Evolutionary conservation across 1,284 basidiomycete species (phyloP), one percentile per base, ranked within the genome.

Genomic region (Coniophora puteana): DNA sequence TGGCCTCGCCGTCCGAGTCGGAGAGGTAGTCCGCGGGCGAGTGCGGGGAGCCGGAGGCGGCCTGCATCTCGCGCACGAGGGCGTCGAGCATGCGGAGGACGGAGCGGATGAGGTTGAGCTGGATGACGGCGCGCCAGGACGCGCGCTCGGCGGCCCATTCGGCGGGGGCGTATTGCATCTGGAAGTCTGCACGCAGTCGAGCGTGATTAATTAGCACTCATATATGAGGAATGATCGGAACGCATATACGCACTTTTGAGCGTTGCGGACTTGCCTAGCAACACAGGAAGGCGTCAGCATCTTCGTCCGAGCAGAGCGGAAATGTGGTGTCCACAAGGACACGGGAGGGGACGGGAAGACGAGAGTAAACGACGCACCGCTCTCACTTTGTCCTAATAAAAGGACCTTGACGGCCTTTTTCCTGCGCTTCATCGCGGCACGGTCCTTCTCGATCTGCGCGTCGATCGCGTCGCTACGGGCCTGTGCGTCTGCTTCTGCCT

Each of bases 61-160:
- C 59, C 3, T 65, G 53, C 69, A 83, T 76, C 51, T 81, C 80
- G 21, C 69, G 68, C n/a, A 61, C 50, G 42, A 86, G 63, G 32
- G 71, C 58, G 37, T 82, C 71, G 13, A 84, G 65, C 36, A 87
- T 74, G 32, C 61, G 58, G 50, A 78, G 74, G 53, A 85, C 71
- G 48, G 80, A 83, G 45, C 83, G 77, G 43, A 86, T 71, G 57
- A 89, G 74, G 57, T 89, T 82, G 57, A 89, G 74, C 53, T 82
- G 80, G 49, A 89, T 80, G 48, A 89, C 81, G 7, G 74, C 66
- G 14, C 82, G 76, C 87, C 87, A 89, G 23, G 82, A 75, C 4
- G 69, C 63, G 37, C 76, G 77, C 51, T 88, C 82, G 46, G 80
- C 75, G 4, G 71, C 68, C 79, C 86, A 84, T 53, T 82, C 76